Conservation (phyloP, 768 basidiomycete species). For the Termitomyces bulborhizus region DNA sequence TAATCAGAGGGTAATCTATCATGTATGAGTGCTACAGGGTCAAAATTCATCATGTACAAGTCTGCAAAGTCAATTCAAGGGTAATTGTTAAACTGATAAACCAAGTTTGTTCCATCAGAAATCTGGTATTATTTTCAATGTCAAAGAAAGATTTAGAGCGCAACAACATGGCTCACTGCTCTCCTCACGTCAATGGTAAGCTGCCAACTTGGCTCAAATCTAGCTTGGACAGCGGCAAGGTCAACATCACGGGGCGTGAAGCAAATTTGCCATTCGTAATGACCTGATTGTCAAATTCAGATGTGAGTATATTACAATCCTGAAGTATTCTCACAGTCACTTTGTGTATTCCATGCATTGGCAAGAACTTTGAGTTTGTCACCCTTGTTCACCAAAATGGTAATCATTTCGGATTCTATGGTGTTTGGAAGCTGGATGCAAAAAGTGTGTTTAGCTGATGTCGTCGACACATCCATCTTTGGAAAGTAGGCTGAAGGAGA, state of each 20-base stretch:
- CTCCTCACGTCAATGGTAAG: constrained; percentile 40
- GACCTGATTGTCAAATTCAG: constrained; percentile 29
- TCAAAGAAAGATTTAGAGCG: not conserved
- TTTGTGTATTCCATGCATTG: constrained; percentile 57
- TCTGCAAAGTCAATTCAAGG: not conserved
- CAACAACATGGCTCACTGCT: constrained; percentile 8
- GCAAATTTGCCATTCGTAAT: constrained; percentile 56
- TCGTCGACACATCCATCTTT: constrained; percentile 37
- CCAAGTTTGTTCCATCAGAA: not conserved
- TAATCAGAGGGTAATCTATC: not conserved
- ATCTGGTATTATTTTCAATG: not conserved
- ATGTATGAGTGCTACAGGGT: not conserved
- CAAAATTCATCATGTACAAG: not conserved
- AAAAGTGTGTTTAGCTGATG: constrained; percentile 34
- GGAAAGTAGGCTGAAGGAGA: constrained; percentile 28
- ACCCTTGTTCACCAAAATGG: constrained; percentile 53
- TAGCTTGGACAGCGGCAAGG: constrained; percentile 45
- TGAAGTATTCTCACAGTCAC: constrained; percentile 41
- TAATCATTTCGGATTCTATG: constrained; percentile 57
- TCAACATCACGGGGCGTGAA: constrained; percentile 52
- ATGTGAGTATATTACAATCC: constrained; percentile 1
- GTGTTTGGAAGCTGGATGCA: constrained; percentile 40
- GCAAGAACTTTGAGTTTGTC: constrained; percentile 52
- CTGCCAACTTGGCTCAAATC: constrained; percentile 37
- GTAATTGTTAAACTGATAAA: not conserved